Percentiles rank a stretch among this genome's conserved stretches.
phyloP scores from a whole-genome alignment of 2,329 filamentous ascomycete species.

The Sclerotiophoma versabilis region DNA sequence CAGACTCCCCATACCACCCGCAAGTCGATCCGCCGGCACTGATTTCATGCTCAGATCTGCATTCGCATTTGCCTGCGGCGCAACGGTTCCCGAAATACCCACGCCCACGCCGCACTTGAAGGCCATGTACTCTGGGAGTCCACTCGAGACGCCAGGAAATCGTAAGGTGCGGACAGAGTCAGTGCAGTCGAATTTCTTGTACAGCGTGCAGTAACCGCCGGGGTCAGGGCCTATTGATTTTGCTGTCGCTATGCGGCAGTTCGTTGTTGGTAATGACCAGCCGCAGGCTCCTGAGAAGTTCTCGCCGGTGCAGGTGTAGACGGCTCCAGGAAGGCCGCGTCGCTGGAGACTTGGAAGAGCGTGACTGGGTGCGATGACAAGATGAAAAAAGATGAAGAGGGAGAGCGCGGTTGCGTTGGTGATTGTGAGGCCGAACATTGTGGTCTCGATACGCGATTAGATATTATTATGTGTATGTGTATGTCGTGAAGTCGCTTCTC shows the following conservation, averaged over 20 bases:
- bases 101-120: conserved; percentile 34
- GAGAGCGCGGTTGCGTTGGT: conserved; percentile 11
- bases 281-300: conserved; percentile 41
- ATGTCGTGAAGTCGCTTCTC: conserved; percentile 8
- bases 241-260: conserved; percentile 34
- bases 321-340: conserved; percentile 45
- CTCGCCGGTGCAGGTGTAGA: conserved; percentile 40
- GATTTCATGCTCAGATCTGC: conserved; percentile 4
- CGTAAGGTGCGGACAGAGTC: conserved; percentile 28
- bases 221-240: conserved; percentile 44
- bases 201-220: conserved; percentile 38
- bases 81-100: conserved; percentile 3
- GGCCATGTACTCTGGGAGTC: conserved; percentile 32
- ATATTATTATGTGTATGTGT: conserved; percentile 11
- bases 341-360: conserved; percentile 27
- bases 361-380: conserved; percentile 16
- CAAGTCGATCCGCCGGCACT: conserved; percentile 20
- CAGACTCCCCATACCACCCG: conserved; percentile 35
- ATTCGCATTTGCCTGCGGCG: conserved; percentile 5
- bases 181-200: conserved; percentile 30
- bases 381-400: conserved; percentile 17
- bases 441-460: conserved; percentile 1
- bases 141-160: conserved; percentile 34
- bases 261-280: conserved; percentile 34
- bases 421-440: conserved; percentile 5